Percentiles rank a stretch among this genome's conserved stretches.
Conservation (phyloP, 352 stramenopile genomes). For the Pythium scleroteichum region DNA sequence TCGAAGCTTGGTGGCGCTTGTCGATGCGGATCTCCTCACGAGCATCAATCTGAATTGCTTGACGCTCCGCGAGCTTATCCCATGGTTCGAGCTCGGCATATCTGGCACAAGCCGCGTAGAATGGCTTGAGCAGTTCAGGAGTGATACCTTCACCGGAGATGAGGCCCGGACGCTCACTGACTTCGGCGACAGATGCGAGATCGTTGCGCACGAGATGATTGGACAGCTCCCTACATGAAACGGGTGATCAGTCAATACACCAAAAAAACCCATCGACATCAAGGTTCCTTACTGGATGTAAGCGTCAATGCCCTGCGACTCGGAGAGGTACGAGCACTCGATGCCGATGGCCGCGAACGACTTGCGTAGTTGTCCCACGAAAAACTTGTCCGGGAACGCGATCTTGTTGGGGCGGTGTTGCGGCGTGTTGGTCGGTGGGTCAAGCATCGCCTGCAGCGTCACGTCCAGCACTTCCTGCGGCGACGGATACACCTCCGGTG, state of each 20-base stretch:
- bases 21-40: constrained; percentile 65
- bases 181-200: constrained; percentile 69
- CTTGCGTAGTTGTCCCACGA: constrained; percentile 72
- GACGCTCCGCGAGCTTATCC: constrained; percentile 64
- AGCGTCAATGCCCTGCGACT: constrained; percentile 83
- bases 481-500: constrained; percentile 76
- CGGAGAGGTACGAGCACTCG: constrained; percentile 83
- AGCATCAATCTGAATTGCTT: constrained; percentile 80
- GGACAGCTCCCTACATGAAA: constrained; percentile 59
- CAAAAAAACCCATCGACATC: neutral
- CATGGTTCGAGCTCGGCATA: constrained; percentile 74
- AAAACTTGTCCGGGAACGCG: constrained; percentile 79
- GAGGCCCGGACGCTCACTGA: constrained; percentile 70
- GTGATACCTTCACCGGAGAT: constrained; percentile 59
- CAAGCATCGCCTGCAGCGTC: constrained; percentile 74
- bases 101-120: constrained; percentile 64
- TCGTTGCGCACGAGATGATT: constrained; percentile 84
- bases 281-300: constrained; percentile 68
- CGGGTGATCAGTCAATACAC: neutral
- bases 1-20: constrained; percentile 52
- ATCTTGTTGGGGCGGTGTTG: constrained; percentile 88
- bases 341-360: constrained; percentile 75
- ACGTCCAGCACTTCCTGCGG: constrained; percentile 65
- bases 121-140: constrained; percentile 50
- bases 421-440: constrained; percentile 67